A percentile compares a stretch with the other conserved stretches of the same genome.
phyloP scores from a whole-genome alignment of 177 flowering plant genomes.

The Vitis hybrid region DNA sequence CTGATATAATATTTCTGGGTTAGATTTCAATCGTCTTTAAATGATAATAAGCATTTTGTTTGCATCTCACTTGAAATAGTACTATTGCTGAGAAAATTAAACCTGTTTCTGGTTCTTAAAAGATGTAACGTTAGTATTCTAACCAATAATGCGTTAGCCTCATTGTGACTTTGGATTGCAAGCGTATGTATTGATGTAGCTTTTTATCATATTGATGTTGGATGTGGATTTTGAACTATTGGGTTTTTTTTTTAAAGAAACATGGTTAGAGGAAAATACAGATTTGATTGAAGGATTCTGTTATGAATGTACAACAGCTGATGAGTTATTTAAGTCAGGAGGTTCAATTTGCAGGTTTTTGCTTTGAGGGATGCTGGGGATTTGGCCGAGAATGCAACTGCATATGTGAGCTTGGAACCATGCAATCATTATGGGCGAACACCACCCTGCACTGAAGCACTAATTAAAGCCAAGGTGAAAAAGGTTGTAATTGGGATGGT shows the following conservation, averaged over 20 bases:
- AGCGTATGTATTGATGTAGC: background rate
- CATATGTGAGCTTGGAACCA: conserved; percentile 96
- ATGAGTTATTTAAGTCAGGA: conserved; percentile 11
- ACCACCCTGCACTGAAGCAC: conserved; percentile 96
- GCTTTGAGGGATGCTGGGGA: conserved; percentile 89
- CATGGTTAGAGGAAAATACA: background rate
- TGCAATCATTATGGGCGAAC: conserved; percentile 97
- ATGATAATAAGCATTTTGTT: no score
- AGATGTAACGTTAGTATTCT: no score
- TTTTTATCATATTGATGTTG: background rate
- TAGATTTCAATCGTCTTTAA: no score
- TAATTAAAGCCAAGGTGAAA: conserved; percentile 86
- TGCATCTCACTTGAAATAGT: no score
- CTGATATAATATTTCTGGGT: no score
- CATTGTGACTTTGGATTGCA: background rate
- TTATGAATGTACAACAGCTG: background rate
- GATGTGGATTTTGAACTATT: background rate
- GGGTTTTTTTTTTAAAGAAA: background rate
- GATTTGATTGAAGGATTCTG: background rate
- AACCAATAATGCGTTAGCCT: no score
- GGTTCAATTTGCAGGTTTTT: conserved; percentile 64
- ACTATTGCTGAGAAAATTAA: no score
- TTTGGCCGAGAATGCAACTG: conserved; percentile 84
- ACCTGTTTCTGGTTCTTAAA: no score
- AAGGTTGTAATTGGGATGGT: conserved; percentile 94